phyloP scores from a whole-genome alignment of 2,329 filamentous ascomycete genomes.

The Geosmithia flava region DNA sequence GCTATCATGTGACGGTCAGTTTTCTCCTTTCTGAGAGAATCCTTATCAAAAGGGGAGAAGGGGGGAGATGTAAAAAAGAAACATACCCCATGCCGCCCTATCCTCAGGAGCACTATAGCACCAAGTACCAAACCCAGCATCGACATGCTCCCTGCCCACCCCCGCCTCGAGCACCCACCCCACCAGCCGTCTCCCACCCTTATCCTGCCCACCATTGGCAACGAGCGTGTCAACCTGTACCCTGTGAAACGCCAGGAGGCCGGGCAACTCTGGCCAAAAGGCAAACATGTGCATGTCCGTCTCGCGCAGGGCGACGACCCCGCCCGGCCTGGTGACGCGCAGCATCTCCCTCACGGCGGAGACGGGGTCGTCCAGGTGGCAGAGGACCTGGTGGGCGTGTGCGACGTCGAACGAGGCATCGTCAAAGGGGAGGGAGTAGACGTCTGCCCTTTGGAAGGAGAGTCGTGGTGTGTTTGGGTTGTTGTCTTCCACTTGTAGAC shows the following conservation, averaged over 20 bases:
- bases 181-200: slow-evolving; percentile 13
- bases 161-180: slow-evolving; percentile 10
- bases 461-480: too few species aligned
- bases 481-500: slow-evolving; percentile 3
- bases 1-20: slow-evolving; percentile 5
- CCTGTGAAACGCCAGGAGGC: slow-evolving; percentile 11
- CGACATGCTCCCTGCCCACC: slow-evolving; percentile 8
- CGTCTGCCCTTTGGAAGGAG: slow-evolving; percentile 12
- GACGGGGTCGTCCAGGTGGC: slow-evolving; percentile 21
- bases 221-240: slow-evolving; percentile 7
- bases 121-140: slow-evolving; percentile 15
- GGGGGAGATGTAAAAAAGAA: not conserved
- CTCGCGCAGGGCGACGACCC: slow-evolving; percentile 23
- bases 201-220: slow-evolving; percentile 12
- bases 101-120: slow-evolving; percentile 13
- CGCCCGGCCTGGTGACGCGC: slow-evolving; percentile 28
- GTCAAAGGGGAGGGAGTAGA: slow-evolving; percentile 21
- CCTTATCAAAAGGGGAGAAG: not conserved
- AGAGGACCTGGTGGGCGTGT: slow-evolving; percentile 28
- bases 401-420: slow-evolving; percentile 28
- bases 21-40: not conserved
- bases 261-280: slow-evolving; percentile 13
- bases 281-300: slow-evolving; percentile 15
- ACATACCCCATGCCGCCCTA: slow-evolving; percentile 13
- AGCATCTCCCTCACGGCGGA: slow-evolving; percentile 25